Base-by-base conservation (phyloP, 2,329 filamentous ascomycete genomes). In the Beauveria medogensis region DNA sequence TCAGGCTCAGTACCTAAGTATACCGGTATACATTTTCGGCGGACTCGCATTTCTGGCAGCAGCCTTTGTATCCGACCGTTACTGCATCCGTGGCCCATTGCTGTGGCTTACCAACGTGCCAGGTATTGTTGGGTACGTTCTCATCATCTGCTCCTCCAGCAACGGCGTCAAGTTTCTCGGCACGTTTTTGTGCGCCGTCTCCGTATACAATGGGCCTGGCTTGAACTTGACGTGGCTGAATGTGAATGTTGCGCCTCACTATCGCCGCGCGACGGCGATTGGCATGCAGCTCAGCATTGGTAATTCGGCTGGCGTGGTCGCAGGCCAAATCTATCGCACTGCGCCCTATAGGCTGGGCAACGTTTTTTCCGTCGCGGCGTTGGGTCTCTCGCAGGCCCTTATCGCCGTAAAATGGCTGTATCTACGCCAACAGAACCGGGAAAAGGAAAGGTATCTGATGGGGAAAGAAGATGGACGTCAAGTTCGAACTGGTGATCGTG, bases 81-180 rank as follows among this genome's bases (percentile, higher is more conserved):
- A 72, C 40, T 67, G 67, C 24, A 51, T 71, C 16, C 69, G 73
- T 3, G 70, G 70, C 0, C 68, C 68, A 2, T 69, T 74, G 72
- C 88, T 91, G 64, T 86, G 90, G 28, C 64, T 72, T 28, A 76
- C 84, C 40, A 83, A 84, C 0, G 56, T 79, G 12, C 75, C 80
- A 37, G 78, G 76, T 3, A 74, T 82, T 24, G 64, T 79, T 14
- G 80, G 80, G 1, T 82, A 82, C 63, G 74, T 80, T 18, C 65
- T 82, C 34, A 74, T 82, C 5, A 67, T 82, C 2, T 69, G 72
- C 41, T 74, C 83, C 10, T 77, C 77, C 5, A 76, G 77, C 64
- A 70, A 82, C 22, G 76, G 77, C 0, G 75, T 80, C 52, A 74
- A 77, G 59, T 82, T 78, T 69, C 79, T 82, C 60, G 78, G 75